Conservation (phyloP, 2,329 filamentous ascomycete species). For the Penicillium crustosum region DNA sequence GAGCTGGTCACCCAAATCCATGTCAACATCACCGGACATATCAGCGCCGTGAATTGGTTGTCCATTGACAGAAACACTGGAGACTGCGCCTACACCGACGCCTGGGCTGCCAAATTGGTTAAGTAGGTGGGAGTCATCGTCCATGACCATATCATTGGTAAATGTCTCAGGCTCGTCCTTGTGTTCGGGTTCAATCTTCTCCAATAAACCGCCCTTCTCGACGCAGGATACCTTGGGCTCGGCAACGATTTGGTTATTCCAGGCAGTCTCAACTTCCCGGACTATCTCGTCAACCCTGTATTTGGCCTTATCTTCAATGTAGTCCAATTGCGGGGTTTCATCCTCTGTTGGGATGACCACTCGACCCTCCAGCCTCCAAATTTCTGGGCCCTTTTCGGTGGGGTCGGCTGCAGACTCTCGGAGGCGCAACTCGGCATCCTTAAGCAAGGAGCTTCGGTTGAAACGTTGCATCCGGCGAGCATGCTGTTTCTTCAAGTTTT, state of each 20-base stretch:
- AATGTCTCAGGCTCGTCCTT: slow-evolving; percentile 36
- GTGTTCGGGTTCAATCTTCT: slow-evolving; percentile 46
- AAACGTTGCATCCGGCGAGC: slow-evolving; percentile 72
- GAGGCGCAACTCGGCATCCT: slow-evolving; percentile 73
- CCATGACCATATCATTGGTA: slow-evolving; percentile 39
- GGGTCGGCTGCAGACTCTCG: slow-evolving; percentile 62
- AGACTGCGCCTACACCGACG: slow-evolving; percentile 8
- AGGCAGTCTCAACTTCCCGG: slow-evolving; percentile 67
- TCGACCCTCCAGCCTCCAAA: slow-evolving; percentile 64
- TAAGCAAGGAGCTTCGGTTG: slow-evolving; percentile 67
- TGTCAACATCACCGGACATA: slow-evolving; percentile 36
- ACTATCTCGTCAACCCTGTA: slow-evolving; percentile 68
- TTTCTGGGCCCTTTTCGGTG: slow-evolving; percentile 56
- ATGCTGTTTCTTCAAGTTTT: slow-evolving; percentile 78
- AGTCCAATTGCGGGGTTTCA: slow-evolving; percentile 37
- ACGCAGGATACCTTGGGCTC: slow-evolving; percentile 68
- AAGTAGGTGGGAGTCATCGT: slow-evolving; percentile 32
- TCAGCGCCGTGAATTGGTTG: slow-evolving; percentile 45
- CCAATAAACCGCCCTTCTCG: slow-evolving; percentile 73
- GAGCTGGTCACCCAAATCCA: slow-evolving; percentile 55
- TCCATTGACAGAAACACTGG: slow-evolving; percentile 52
- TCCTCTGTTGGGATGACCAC: slow-evolving; percentile 36
- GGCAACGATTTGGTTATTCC: slow-evolving; percentile 65
- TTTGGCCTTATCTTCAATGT: slow-evolving; percentile 44
- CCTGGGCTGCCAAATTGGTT: slow-evolving; percentile 36